A percentile compares a stretch with the other conserved stretches of the same genome.
phyloP scores from a whole-genome alignment of 352 stramenopile genomes.

The Phytophthora vignae region DNA sequence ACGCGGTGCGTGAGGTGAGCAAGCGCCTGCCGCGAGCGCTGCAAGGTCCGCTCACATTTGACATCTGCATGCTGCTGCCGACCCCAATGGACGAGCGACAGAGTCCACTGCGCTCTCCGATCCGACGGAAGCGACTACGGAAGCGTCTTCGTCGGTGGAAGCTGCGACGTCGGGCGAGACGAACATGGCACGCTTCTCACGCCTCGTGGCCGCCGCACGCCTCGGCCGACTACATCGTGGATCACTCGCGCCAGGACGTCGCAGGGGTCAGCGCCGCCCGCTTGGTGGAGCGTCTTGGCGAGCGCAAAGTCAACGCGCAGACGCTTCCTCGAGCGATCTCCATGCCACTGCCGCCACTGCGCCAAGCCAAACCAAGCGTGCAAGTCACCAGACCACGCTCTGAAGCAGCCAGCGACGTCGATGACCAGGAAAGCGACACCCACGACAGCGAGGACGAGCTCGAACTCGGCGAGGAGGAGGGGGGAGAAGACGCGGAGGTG shows the following conservation, averaged over 20 bases:
- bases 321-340: slow-evolving; percentile 24
- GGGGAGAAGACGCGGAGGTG: slow-evolving; percentile 22
- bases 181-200: slow-evolving; percentile 42
- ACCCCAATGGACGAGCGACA: slow-evolving; percentile 57
- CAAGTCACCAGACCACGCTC: background rate
- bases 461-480: slow-evolving; percentile 10
- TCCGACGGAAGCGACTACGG: slow-evolving; percentile 48
- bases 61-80: slow-evolving; percentile 73
- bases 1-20: slow-evolving; percentile 42
- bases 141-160: slow-evolving; percentile 35
- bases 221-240: slow-evolving; percentile 56
- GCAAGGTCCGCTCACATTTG: slow-evolving; percentile 60
- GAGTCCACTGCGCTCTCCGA: slow-evolving; percentile 58
- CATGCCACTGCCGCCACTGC: slow-evolving; percentile 23
- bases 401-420: slow-evolving; percentile 5
- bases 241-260: slow-evolving; percentile 34
- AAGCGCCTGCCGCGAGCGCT: slow-evolving; percentile 41
- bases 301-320: slow-evolving; percentile 26
- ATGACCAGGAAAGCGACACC: slow-evolving; percentile 9
- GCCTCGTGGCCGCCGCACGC: slow-evolving; percentile 37
- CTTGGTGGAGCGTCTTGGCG: slow-evolving; percentile 49
- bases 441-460: slow-evolving; percentile 18
- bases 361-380: background rate
- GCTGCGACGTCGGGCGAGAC: slow-evolving; percentile 47
- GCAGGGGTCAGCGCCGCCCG: slow-evolving; percentile 32